phyloP scores from a whole-genome alignment of 2,329 filamentous ascomycete species.

The Stylonectria norvegica region DNA sequence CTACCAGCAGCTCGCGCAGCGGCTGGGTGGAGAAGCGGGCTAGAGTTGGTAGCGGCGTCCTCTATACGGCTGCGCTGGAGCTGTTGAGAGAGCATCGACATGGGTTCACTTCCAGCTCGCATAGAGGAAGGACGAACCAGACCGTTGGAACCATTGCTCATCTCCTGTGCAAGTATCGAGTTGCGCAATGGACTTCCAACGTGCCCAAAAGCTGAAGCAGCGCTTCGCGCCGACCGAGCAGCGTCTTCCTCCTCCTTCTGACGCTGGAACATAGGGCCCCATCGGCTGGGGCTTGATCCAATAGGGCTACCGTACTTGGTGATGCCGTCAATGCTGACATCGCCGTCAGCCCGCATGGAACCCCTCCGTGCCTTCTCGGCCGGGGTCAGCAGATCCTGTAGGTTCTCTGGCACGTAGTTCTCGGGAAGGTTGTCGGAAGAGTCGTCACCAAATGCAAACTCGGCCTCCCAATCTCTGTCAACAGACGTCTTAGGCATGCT shows the following conservation, averaged over 20 bases:
- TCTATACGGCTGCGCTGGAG: conserved; percentile 57
- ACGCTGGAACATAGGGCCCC: conserved; percentile 58
- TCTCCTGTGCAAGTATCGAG: conserved; percentile 56
- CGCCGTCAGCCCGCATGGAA: conserved; percentile 56
- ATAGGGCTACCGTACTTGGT: conserved; percentile 61
- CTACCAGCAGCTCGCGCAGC: conserved; percentile 38
- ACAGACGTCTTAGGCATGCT: conserved; percentile 63
- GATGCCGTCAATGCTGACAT: conserved; percentile 43
- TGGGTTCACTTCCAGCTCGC: conserved; percentile 47
- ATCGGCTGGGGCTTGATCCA: conserved; percentile 57
- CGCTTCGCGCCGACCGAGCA: conserved; percentile 34
- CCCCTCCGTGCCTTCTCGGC: conserved; percentile 64
- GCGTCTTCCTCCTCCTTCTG: conserved; percentile 57
- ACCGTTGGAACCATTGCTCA: conserved; percentile 40
- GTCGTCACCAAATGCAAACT: conserved; percentile 77
- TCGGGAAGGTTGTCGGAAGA: conserved; percentile 49
- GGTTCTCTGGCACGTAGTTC: conserved; percentile 68
- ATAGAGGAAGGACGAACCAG: conserved; percentile 37
- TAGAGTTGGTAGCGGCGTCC: conserved; percentile 43
- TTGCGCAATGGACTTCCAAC: conserved; percentile 64
- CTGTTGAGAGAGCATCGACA: conserved; percentile 60
- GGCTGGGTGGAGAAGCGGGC: conserved; percentile 51
- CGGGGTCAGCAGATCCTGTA: conserved; percentile 64
- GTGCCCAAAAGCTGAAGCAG: conserved; percentile 59
- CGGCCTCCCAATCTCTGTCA: conserved; percentile 61